Percentiles rank a stretch among this genome's conserved stretches.
phyloP scores from a whole-genome alignment of 2,329 filamentous ascomycete genomes.

The Apiospora koreana region DNA sequence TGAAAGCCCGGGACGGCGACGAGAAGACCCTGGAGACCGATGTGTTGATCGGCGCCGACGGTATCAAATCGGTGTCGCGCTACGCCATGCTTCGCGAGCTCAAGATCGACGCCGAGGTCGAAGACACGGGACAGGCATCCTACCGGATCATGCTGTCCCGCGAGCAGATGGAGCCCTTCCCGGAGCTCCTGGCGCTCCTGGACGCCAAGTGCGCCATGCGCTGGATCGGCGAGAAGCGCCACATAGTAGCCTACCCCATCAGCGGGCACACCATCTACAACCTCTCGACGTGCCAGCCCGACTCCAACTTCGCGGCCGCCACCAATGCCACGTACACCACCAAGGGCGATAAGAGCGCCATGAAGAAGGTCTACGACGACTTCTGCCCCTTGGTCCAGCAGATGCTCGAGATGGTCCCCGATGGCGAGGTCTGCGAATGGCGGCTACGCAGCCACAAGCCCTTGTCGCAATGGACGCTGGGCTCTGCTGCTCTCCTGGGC shows the following conservation, averaged over 20 bases:
- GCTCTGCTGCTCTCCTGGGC: conserved; percentile 58
- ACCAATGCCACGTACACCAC: conserved; percentile 64
- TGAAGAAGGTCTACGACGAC: conserved; percentile 62
- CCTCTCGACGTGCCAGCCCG: conserved; percentile 62
- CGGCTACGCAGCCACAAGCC: conserved; percentile 59
- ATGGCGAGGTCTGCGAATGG: conserved; percentile 67
- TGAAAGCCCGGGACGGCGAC: conserved; percentile 56
- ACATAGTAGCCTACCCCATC: conserved; percentile 79
- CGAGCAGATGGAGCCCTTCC: conserved; percentile 65
- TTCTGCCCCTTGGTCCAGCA: conserved; percentile 61
- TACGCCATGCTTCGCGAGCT: conserved; percentile 56
- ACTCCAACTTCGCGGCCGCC: conserved; percentile 59
- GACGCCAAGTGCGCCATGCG: conserved; percentile 68
- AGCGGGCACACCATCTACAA: conserved; percentile 67
- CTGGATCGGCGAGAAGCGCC: conserved; percentile 74
- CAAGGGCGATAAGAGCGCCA: conserved; percentile 58
- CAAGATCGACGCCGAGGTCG: conserved; percentile 53
- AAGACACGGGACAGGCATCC: conserved; percentile 74
- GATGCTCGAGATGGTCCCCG: conserved; percentile 61
- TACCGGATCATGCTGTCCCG: conserved; percentile 78
- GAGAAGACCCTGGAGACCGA: conserved; percentile 56
- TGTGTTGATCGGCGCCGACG: conserved; percentile 55
- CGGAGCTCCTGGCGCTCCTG: conserved; percentile 67
- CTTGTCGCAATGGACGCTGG: conserved; percentile 59
- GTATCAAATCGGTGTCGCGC: conserved; percentile 54